A percentile compares a stretch with the other conserved stretches of the same genome.
These are phyloP conservation scores for Alternaria angustiovoidea DNA, from an alignment of 2,329 filamentous ascomycete species.

Conservation along the genomic window DNA sequence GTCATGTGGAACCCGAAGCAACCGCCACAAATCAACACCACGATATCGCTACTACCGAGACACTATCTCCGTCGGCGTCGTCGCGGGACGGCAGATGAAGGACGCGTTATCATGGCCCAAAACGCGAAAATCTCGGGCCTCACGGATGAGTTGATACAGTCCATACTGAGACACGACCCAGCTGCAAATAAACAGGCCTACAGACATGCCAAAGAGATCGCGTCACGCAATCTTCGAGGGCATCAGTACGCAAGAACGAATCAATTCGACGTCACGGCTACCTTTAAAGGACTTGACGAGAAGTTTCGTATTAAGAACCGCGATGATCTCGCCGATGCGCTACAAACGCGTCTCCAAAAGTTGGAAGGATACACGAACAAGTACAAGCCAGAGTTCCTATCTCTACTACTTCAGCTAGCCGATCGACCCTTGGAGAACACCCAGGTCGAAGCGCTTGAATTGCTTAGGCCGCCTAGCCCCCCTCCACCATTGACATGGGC, in stretches of 20 bases:
- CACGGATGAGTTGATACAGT: conserved; percentile 74
- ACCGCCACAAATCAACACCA: conserved; percentile 12
- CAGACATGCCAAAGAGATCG: conserved; percentile 49
- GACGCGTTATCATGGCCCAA: conserved; percentile 69
- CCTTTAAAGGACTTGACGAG: conserved; percentile 71
- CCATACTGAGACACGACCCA: conserved; percentile 63
- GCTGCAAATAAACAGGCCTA: conserved; percentile 46
- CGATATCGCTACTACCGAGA: not conserved
- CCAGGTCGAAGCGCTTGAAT: conserved; percentile 68
- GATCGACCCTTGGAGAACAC: conserved; percentile 79
- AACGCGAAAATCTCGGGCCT: conserved; percentile 70
- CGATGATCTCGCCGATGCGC: conserved; percentile 78
- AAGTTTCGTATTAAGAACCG: conserved; percentile 83
- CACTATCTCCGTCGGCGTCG: conserved; percentile 1
- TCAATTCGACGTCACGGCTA: conserved; percentile 57
- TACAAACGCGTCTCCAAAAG: conserved; percentile 66
- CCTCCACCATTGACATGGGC: conserved; percentile 73
- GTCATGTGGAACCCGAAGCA: conserved; percentile 16
- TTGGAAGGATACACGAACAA: conserved; percentile 64
- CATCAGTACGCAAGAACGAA: conserved; percentile 57
- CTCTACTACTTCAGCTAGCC: conserved; percentile 80
- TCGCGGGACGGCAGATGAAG: not conserved
- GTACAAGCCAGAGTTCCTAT: conserved; percentile 81
- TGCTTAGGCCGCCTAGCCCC: conserved; percentile 58
- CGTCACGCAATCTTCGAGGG: conserved; percentile 50